phyloP scores from a whole-genome alignment of 805 yeast genomes.

The Starmerella vitae region DNA sequence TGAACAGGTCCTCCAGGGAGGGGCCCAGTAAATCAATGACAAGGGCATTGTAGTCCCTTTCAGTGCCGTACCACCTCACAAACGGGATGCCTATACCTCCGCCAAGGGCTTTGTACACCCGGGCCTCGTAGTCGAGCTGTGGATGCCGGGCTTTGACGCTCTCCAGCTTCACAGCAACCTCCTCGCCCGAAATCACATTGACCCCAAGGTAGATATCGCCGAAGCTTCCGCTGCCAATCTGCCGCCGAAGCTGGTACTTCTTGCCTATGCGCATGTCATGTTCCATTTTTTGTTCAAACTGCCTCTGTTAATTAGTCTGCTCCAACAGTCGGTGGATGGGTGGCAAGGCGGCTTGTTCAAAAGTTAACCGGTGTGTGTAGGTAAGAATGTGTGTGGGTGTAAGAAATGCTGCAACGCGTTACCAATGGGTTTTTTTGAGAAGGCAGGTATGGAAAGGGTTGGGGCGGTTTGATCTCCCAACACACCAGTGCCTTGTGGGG shows the following conservation, averaged over 20 bases:
- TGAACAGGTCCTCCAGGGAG: conserved; percentile 87
- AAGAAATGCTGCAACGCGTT: no score
- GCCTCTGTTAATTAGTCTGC: no score
- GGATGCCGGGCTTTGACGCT: conserved; percentile 97
- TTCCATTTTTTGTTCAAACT: not conserved
- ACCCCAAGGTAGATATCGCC: conserved; percentile 96
- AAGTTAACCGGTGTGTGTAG: no score
- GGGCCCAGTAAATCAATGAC: conserved; percentile 95
- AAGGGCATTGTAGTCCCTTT: conserved; percentile 87
- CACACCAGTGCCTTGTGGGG: no score
- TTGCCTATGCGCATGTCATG: conserved; percentile 50
- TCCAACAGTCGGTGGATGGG: no score
- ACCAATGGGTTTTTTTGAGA: no score
- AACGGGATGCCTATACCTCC: conserved; percentile 81
- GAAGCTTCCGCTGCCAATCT: conserved; percentile 96
- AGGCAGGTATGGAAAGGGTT: no score
- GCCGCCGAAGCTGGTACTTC: conserved; percentile 92
- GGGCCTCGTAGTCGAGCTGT: conserved; percentile 87
- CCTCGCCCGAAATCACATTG: conserved; percentile 78
- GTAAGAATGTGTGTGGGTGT: no score
- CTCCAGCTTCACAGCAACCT: conserved; percentile 90
- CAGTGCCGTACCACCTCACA: conserved; percentile 98
- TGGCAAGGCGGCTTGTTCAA: no score
- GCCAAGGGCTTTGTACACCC: conserved; percentile 78
- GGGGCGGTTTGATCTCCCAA: no score